Percentiles rank a stretch among this genome's conserved stretches.
phyloP scores from a whole-genome alignment of 148 eudicot genomes.

The Vaccinium vitisidaea region DNA sequence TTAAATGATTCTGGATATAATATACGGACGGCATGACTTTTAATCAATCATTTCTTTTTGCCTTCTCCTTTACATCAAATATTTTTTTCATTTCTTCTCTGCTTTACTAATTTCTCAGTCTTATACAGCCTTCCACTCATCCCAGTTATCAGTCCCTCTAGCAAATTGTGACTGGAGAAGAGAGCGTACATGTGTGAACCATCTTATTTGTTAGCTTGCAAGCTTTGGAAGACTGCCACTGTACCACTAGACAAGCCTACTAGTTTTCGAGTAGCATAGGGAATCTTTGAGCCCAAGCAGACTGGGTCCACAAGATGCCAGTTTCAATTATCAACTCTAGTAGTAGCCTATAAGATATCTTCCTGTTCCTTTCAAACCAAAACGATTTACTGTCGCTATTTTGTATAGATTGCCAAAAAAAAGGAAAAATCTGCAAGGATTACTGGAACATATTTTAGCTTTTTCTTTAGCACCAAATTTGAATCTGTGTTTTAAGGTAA shows the following conservation, averaged over 20 bases:
- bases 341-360: not conserved
- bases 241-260: not conserved
- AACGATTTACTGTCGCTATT: not conserved
- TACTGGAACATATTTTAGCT: not conserved
- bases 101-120: not conserved
- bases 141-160: not conserved
- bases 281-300: not conserved
- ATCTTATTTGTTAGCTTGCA: not conserved
- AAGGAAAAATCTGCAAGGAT: not conserved
- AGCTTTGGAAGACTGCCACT: not conserved
- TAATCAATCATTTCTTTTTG: not conserved
- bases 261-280: not conserved
- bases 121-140: not conserved
- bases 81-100: not conserved
- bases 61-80: not conserved
- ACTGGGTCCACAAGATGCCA: not conserved
- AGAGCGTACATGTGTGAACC: not conserved
- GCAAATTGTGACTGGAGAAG: not conserved
- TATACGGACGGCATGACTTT: not conserved
- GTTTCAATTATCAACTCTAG: not conserved
- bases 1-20: not conserved
- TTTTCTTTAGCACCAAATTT: not conserved
- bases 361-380: not conserved
- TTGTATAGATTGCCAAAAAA: not conserved
- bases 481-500: not conserved